phyloP scores from a whole-genome alignment of 306 rosid species.

The Dryas alaskensis region DNA sequence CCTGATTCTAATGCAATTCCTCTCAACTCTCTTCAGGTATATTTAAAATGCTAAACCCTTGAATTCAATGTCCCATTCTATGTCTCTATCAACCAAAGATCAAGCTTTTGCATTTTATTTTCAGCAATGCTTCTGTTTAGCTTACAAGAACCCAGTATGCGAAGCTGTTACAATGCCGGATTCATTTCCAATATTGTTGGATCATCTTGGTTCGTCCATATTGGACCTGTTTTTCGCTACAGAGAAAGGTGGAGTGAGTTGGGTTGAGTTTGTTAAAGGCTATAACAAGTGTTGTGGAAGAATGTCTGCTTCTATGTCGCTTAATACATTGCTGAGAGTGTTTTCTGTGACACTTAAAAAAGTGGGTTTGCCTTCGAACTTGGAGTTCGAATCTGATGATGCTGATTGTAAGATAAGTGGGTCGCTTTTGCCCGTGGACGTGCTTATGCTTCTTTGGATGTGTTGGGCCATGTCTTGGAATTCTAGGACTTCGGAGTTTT shows the following conservation, averaged over 20 bases:
- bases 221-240: constrained; percentile 55
- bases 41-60: not conserved
- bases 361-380: constrained; percentile 34
- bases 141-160: constrained; percentile 32
- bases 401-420: constrained; percentile 66
- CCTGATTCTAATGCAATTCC: constrained; percentile 54
- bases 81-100: not conserved
- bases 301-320: constrained; percentile 51
- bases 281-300: constrained; percentile 71
- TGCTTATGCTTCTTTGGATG: constrained; percentile 55
- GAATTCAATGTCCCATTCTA: not conserved
- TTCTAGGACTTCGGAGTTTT: constrained; percentile 36
- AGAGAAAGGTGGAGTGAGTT: constrained; percentile 54
- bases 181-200: constrained; percentile 49
- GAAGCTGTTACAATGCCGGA: constrained; percentile 33
- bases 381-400: constrained; percentile 63
- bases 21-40: constrained; percentile 50
- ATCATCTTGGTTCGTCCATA: constrained; percentile 55
- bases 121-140: constrained; percentile 62
- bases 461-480: constrained; percentile 80
- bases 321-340: constrained; percentile 51
- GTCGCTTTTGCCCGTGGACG: constrained; percentile 49
- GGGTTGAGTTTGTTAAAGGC: constrained; percentile 76
- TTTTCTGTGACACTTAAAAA: constrained; percentile 30
- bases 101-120: not conserved